Evolutionary conservation across 192 early-diverging fungal species (phyloP), one percentile per base, ranked within the genome.

Genomic region (Backusella liffmaniae): DNA sequence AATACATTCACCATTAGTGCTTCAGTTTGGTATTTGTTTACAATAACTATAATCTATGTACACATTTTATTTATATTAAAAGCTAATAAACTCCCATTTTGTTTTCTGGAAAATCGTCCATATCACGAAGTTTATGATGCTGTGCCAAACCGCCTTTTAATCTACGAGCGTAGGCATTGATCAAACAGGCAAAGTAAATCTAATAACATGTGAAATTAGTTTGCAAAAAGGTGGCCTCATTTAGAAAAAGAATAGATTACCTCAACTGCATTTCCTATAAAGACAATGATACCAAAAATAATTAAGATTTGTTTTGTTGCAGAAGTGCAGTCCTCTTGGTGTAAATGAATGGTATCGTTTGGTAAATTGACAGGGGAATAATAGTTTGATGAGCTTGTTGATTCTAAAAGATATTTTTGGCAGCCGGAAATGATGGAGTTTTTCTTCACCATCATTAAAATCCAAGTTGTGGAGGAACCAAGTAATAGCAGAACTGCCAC

Each of bases 121-220:
- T 68, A 37, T 68, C 67, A 68, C 67, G 67, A 68, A 68, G 67
- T 68, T 68, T 68, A 68, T 68, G 67, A 23, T 68, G 67, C 18
- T 68, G 67, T 8, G 67, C 21, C 9, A 37, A 34, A 3, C 67
- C n/a, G 10, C 67, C 67, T 18, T 68, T 68, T 21, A 68, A 21
- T 68, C 67, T 68, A 68, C 67, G 36, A 23, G 67, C 67, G 41
- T 68, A 68, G 4, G 67, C 67, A 68, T 36, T 68, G 9, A 68
- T 68, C 30, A 37, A 23, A 10, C 35, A 68, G 10, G 67, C 67
- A 41, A 68, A 68, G 21, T 68, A 68, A 68, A 68, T 10, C 67
- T 68, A 68, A 39, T 4, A 21, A 39, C 1, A 35, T 0, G 16
- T 34, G 12, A 5, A 18, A 16, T 46, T 34, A 29, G 16, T 30